Percentiles rank a stretch among this genome's conserved stretches.
Evolutionary conservation across 139 green algal species (phyloP).

Genomic region (Micractinium conductrix): DNA sequence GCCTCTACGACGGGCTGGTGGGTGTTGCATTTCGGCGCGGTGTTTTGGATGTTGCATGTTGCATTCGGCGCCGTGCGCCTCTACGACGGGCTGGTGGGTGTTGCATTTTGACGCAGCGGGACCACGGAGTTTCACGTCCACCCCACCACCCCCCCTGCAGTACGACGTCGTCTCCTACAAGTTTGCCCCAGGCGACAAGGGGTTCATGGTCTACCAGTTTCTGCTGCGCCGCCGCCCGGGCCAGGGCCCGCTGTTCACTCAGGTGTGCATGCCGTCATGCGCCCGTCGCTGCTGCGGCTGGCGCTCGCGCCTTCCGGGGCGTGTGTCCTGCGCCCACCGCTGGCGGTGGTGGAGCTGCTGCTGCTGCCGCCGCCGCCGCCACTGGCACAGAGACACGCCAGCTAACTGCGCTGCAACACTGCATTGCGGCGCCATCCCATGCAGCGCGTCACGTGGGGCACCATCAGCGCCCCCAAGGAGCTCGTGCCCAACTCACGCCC

Average conservation of each 20-base stretch:
- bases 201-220: conserved; percentile 50
- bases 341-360: too few species aligned
- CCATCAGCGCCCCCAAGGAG: conserved; percentile 25
- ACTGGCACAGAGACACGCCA: too few species aligned
- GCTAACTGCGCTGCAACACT: too few species aligned
- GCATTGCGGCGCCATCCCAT: too few species aligned
- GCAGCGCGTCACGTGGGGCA: conserved; percentile 48
- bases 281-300: too few species aligned
- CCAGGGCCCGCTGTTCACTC: conserved; percentile 43
- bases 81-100: conserved; percentile 49
- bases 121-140: too few species aligned
- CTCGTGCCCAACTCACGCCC: conserved; percentile 18
- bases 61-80: neutral
- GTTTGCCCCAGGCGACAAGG: conserved; percentile 35
- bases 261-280: conserved; percentile 20
- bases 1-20: conserved; percentile 54
- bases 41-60: too few species aligned
- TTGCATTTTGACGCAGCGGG: neutral
- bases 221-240: conserved; percentile 41
- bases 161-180: conserved; percentile 48
- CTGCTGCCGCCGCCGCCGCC: too few species aligned
- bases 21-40: neutral
- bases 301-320: too few species aligned
- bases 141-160: conserved; percentile 19
- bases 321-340: too few species aligned